A percentile compares a stretch with the other conserved stretches of the same genome.
These are phyloP conservation scores for Penicillium sumatraense DNA, from an alignment of 2,329 filamentous ascomycete species.

Conservation along the genomic window DNA sequence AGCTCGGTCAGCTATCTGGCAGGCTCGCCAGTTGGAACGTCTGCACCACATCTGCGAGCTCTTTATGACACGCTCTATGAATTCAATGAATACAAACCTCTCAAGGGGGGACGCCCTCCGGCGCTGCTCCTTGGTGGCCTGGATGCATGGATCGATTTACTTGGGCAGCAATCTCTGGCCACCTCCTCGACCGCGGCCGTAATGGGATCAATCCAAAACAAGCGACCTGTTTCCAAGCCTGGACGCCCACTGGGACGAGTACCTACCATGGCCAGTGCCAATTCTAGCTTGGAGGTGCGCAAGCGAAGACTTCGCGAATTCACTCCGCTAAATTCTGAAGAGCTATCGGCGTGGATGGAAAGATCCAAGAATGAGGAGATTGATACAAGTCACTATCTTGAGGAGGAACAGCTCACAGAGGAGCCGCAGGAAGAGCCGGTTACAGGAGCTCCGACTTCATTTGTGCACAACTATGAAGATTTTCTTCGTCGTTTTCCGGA, in stretches of 20 bases:
- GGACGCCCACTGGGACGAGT: slow-evolving; percentile 57
- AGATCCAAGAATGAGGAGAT: slow-evolving; percentile 71
- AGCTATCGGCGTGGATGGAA: slow-evolving; percentile 80
- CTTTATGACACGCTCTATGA: slow-evolving; percentile 80
- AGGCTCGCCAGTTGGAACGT: slow-evolving; percentile 51
- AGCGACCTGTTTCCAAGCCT: slow-evolving; percentile 41
- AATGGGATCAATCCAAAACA: slow-evolving; percentile 49
- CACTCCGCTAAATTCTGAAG: slow-evolving; percentile 77
- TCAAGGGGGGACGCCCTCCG: slow-evolving; percentile 68
- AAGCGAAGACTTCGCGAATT: slow-evolving; percentile 63
- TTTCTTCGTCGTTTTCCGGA: slow-evolving; percentile 83
- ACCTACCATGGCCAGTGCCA: slow-evolving; percentile 55
- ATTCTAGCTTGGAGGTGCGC: slow-evolving; percentile 58
- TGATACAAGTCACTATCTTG: slow-evolving; percentile 43
- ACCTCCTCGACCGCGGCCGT: slow-evolving; percentile 60
- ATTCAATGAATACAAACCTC: slow-evolving; percentile 78
- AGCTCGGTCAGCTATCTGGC: slow-evolving; percentile 62
- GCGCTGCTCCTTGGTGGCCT: slow-evolving; percentile 82
- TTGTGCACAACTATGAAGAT: slow-evolving; percentile 76
- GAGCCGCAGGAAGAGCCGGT: slow-evolving; percentile 45
- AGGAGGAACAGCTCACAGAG: slow-evolving; percentile 44
- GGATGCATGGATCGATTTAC: slow-evolving; percentile 82
- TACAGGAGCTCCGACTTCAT: slow-evolving; percentile 48
- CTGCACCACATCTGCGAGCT: slow-evolving; percentile 65
- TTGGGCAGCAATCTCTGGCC: slow-evolving; percentile 70